These are phyloP conservation scores for Aspergillus panamensis DNA, from an alignment of 495 filamentous ascomycete genomes.

Conservation along the genomic window DNA sequence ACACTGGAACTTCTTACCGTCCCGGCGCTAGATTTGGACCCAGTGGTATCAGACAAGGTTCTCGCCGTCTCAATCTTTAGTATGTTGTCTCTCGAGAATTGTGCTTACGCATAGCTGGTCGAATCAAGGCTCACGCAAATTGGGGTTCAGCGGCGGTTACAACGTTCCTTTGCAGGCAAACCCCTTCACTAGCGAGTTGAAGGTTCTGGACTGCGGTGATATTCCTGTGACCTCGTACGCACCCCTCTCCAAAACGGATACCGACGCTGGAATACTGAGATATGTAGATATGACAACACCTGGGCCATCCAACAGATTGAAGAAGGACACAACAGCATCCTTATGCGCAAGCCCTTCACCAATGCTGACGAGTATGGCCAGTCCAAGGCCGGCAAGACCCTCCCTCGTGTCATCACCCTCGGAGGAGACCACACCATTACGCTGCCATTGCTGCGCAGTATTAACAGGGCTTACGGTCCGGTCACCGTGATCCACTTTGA, in stretches of 20 bases:
- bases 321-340: constrained; percentile 54
- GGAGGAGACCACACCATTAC: constrained; percentile 67
- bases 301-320: constrained; percentile 72
- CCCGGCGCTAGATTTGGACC: constrained; percentile 84
- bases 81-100: constrained; percentile 34
- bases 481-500: constrained; percentile 73
- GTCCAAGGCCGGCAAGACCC: constrained; percentile 53
- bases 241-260: neutral
- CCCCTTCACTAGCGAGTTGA: constrained; percentile 62
- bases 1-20: constrained; percentile 70
- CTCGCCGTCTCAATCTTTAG: constrained; percentile 66
- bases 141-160: constrained; percentile 57
- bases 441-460: constrained; percentile 58
- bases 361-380: constrained; percentile 46
- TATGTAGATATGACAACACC: constrained; percentile 59
- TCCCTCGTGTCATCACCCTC: constrained; percentile 62
- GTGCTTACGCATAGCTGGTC: constrained; percentile 4
- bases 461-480: constrained; percentile 62
- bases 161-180: constrained; percentile 59
- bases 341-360: constrained; percentile 50
- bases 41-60: constrained; percentile 75
- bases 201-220: constrained; percentile 72
- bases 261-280: neutral
- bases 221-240: constrained; percentile 65
- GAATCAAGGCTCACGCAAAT: constrained; percentile 49